Evolutionary conservation across 106 monocot genomes (phyloP), one percentile per base, ranked within the genome.

Genomic region (Chionographis japonica): DNA sequence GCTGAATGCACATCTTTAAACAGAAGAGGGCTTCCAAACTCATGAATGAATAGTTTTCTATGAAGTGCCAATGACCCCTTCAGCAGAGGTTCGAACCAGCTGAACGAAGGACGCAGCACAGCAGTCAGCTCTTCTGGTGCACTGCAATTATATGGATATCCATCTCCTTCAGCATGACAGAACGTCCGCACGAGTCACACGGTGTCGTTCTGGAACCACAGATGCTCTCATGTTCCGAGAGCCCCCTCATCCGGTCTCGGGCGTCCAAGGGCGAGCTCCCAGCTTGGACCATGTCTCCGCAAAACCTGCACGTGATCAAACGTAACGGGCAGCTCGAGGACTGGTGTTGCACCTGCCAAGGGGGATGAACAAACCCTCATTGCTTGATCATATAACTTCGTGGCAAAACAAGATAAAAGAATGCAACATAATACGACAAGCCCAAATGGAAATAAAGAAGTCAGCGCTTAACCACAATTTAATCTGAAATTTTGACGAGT

Each of bases 111-210:
- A 1, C 9, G 46, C 46, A 19, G 3, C 59, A 16, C 3, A 68
- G 43, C 39, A 50, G n/a, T 78, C 58, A 85, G 77, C 77, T 90
- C 46, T 78, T 86, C 69, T 86, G 89, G 66, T 97, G 95, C n/a
- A 92, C 92, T 2, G 92, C 95, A 68, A 84, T 80, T 10, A 86
- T 20, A 78, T 97, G 95, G 53, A 92, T 88, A 56, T 97, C 87
- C 89, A 92, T 97, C 16, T 97, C 92, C 62, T 97, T 97, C 19
- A 97, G 81, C 92, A 92, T 92, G 40, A 97, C 92, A 39, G 95
- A 77, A 37, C 95, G 81, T 3, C 92, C 92, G 37, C 92, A 97
- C 6, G 92, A 92, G 66, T 89, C 89, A 40, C 95, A 97, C 6
- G 92, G 95, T n/a, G 95, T 79, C 1, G 95, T 97, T 64, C 95